phyloP scores from a whole-genome alignment of 2,329 filamentous ascomycete species.

The Aspergillus nomiae region DNA sequence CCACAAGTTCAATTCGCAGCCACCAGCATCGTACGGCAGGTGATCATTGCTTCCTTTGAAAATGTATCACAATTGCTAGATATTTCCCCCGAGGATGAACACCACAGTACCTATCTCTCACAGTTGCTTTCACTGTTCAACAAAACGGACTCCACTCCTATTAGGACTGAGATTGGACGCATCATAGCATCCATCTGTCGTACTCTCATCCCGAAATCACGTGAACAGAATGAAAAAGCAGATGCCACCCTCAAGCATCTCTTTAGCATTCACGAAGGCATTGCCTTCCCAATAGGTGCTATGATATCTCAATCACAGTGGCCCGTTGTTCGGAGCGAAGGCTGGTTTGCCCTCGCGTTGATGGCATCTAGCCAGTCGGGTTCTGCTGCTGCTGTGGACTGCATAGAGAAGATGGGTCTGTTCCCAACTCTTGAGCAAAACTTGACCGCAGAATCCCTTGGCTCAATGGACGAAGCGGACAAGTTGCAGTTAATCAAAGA shows the following conservation, averaged over 20 bases:
- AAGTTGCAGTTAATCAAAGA: slow-evolving; percentile 37
- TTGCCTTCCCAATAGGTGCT: slow-evolving; percentile 43
- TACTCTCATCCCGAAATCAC: slow-evolving; percentile 34
- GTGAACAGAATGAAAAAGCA: slow-evolving; percentile 25
- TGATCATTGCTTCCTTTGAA: slow-evolving; percentile 38
- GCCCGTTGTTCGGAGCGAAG: slow-evolving; percentile 52
- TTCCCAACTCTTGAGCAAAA: slow-evolving; percentile 36
- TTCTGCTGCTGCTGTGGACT: slow-evolving; percentile 35
- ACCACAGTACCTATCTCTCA: slow-evolving; percentile 42
- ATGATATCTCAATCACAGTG: slow-evolving; percentile 51
- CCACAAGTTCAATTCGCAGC: slow-evolving; percentile 49
- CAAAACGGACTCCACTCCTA: slow-evolving; percentile 46
- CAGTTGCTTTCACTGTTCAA: slow-evolving; percentile 44
- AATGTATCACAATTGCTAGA: slow-evolving; percentile 43
- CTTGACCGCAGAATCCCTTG: slow-evolving; percentile 24
- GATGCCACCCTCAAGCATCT: slow-evolving; percentile 33
- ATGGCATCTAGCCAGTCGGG: slow-evolving; percentile 43
- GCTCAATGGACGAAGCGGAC: slow-evolving; percentile 24
- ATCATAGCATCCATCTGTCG: slow-evolving; percentile 49
- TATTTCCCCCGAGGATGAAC: slow-evolving; percentile 29
- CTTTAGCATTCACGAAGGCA: slow-evolving; percentile 36
- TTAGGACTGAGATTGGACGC: slow-evolving; percentile 51
- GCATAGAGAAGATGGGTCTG: slow-evolving; percentile 38
- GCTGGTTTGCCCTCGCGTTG: slow-evolving; percentile 52
- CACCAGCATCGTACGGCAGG: slow-evolving; percentile 43